A percentile compares a stretch with the other conserved stretches of the same genome.
Conservation (phyloP, 2,329 filamentous ascomycete species). For the Aphanoascus verrucosus region DNA sequence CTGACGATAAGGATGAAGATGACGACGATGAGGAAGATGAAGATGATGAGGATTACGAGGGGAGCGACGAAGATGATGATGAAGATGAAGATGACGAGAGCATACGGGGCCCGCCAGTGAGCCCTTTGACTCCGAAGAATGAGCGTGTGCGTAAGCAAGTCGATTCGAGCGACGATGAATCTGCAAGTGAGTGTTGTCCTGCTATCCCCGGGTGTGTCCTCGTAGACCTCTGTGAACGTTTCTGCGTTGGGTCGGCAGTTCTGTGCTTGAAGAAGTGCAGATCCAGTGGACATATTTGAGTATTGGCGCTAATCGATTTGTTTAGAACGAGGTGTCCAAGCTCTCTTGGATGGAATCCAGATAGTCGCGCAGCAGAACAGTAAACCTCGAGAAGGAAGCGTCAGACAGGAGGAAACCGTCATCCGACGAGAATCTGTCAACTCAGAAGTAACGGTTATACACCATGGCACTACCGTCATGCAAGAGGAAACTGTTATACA, state of each 20-base stretch:
- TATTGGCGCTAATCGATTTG: background rate
- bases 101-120: background rate
- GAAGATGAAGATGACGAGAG: background rate
- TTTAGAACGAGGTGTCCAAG: background rate
- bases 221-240: background rate
- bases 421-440: too few species aligned
- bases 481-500: background rate
- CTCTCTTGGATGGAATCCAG: background rate
- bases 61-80: background rate
- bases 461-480: too few species aligned
- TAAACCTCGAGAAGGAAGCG: background rate
- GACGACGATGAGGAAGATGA: background rate
- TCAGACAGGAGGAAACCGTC: background rate
- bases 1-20: background rate
- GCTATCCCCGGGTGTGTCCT: background rate
- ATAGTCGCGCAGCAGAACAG: background rate
- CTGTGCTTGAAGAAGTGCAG: too few species aligned
- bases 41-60: too few species aligned
- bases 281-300: background rate
- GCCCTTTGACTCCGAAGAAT: constrained; percentile 5
- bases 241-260: too few species aligned
- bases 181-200: background rate
- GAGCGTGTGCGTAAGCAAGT: background rate
- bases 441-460: too few species aligned
- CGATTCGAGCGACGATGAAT: background rate